Evolutionary conservation across 768 basidiomycete genomes (phyloP).

Genomic region (Rhodotorula taiwanensis): DNA sequence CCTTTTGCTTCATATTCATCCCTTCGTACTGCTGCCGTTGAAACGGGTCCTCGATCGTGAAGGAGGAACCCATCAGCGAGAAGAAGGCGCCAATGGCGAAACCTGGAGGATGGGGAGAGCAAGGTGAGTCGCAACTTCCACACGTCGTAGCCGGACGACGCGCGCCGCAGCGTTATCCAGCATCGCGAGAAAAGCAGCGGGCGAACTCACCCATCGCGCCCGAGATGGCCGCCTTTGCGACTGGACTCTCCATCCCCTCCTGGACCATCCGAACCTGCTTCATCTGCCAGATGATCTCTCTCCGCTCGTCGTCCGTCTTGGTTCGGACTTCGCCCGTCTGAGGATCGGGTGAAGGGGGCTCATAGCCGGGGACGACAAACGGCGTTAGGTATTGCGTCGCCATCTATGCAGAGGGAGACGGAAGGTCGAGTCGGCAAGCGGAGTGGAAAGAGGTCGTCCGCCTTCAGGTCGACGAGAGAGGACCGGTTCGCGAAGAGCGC

Average conservation of each 20-base stretch:
- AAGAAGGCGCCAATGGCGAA: constrained; percentile 91
- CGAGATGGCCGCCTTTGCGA: constrained; percentile 69
- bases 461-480: no score
- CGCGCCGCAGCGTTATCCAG: neutral
- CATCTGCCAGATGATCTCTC: constrained; percentile 59
- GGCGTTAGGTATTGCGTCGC: constrained; percentile 24
- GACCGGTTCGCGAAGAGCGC: no score
- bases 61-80: constrained; percentile 89
- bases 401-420: neutral
- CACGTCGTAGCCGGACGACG: neutral
- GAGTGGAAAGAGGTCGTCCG: neutral
- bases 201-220: constrained; percentile 68
- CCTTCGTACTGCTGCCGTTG: constrained; percentile 55
- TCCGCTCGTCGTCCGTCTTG: constrained; percentile 66
- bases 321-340: constrained; percentile 13
- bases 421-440: neutral
- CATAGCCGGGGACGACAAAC: constrained; percentile 37
- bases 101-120: constrained; percentile 52
- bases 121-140: no score
- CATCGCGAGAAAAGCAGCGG: no score
- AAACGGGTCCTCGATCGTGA: constrained; percentile 89
- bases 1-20: constrained; percentile 66
- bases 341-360: constrained; percentile 20
- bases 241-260: constrained; percentile 76
- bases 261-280: constrained; percentile 68